These are phyloP conservation scores for Chlorella sp. DNA, from an alignment of 139 green algal genomes.

Conservation along the genomic window DNA sequence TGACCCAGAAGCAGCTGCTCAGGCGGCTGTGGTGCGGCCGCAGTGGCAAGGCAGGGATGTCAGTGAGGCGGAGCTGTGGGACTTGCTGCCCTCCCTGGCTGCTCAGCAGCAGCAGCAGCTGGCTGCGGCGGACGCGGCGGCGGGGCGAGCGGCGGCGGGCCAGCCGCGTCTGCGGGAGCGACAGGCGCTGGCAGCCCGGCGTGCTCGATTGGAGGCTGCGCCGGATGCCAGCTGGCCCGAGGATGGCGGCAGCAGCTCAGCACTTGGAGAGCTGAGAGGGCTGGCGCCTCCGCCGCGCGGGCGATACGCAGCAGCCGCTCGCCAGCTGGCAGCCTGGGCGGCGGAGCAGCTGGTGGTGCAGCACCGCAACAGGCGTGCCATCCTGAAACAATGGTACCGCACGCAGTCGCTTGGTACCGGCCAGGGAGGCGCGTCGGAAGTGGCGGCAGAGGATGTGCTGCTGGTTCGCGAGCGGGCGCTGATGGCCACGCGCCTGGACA, in stretches of 20 bases:
- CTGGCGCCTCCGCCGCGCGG: not conserved
- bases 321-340: not conserved
- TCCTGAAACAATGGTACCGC: slow-evolving; percentile 13
- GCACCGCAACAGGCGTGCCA: slow-evolving; percentile 1
- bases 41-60: not conserved
- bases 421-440: not conserved
- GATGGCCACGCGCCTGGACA: slow-evolving; percentile 16
- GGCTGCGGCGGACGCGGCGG: not conserved
- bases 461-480: slow-evolving; percentile 8
- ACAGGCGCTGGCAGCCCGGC: not conserved
- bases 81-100: not conserved
- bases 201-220: not conserved
- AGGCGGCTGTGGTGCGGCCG: not conserved
- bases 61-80: not conserved
- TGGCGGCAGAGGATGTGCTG: not conserved
- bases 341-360: not conserved
- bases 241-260: not conserved
- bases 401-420: too few relatives aligned
- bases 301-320: not conserved
- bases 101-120: not conserved
- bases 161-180: not conserved
- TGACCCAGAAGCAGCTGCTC: not conserved
- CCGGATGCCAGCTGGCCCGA: not conserved
- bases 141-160: not conserved
- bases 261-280: not conserved